These are phyloP conservation scores for Cylindrotheca closterium DNA, from an alignment of 108 stramenopile species.

Conservation along the genomic window DNA sequence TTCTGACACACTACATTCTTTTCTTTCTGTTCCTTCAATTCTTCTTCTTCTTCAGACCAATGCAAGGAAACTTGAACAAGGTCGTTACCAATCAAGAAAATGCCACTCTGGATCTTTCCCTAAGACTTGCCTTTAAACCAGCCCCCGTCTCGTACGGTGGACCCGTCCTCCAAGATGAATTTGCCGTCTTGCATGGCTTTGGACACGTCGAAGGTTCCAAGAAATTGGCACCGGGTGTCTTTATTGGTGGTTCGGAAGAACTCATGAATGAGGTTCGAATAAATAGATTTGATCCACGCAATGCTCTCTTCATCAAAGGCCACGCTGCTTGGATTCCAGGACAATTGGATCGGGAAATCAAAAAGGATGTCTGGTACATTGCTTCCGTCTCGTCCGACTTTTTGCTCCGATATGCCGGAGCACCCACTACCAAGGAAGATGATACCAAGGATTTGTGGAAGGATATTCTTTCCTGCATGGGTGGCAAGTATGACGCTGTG, in stretches of 20 bases:
- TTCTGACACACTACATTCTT: background rate
- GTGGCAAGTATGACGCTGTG: conserved; percentile 69
- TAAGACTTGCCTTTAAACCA: conserved; percentile 74
- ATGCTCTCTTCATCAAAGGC: conserved; percentile 86
- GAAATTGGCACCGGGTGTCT: conserved; percentile 84
- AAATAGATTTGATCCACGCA: conserved; percentile 51
- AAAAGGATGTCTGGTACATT: conserved; percentile 86
- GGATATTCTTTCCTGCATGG: conserved; percentile 82
- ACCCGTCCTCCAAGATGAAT: conserved; percentile 79
- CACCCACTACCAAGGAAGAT: conserved; percentile 65
- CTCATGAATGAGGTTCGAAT: conserved; percentile 78
- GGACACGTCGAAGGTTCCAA: conserved; percentile 80
- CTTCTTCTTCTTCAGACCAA: conserved; percentile 44
- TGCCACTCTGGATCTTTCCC: conserved; percentile 69
- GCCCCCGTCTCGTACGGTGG: conserved; percentile 84
- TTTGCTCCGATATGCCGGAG: conserved; percentile 83
- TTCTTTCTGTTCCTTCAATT: background rate
- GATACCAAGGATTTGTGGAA: conserved; percentile 76
- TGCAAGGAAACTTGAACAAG: conserved; percentile 67
- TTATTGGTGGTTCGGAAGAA: conserved; percentile 80
- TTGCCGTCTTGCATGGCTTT: conserved; percentile 79
- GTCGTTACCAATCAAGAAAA: conserved; percentile 49
- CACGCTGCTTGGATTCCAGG: conserved; percentile 88
- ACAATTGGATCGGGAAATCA: conserved; percentile 79
- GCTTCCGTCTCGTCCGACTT: conserved; percentile 72